A percentile compares a stretch with the other conserved stretches of the same genome.
phyloP scores from a whole-genome alignment of 1,284 basidiomycete genomes.

The Malassezia cuniculi region DNA sequence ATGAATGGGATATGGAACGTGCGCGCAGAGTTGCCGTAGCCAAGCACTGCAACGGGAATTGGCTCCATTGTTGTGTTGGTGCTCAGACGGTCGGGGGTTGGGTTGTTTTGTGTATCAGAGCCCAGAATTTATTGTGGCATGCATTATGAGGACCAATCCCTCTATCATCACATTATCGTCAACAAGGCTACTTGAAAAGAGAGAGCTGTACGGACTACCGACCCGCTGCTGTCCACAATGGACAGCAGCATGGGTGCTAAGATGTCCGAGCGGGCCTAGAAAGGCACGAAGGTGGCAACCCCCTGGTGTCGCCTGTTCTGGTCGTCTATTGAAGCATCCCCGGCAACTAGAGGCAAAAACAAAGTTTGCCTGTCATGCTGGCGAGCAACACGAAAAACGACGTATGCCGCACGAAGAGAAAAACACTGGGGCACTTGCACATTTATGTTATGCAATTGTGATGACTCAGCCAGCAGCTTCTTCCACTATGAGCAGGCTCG shows the following conservation, averaged over 20 bases:
- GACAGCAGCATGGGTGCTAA: slow-evolving; percentile 12
- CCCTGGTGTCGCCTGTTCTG: slow-evolving; percentile 15
- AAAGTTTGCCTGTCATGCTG: background rate
- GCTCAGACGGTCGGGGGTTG: too few species aligned
- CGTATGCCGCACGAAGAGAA: slow-evolving; percentile 16
- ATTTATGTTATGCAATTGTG: slow-evolving; percentile 10
- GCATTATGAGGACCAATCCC: too few species aligned
- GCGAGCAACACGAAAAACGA: slow-evolving; percentile 16
- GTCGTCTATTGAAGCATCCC: slow-evolving; percentile 13
- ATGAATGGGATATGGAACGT: slow-evolving; percentile 41
- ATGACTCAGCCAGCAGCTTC: too few species aligned
- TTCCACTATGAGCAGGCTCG: background rate
- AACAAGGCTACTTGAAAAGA: too few species aligned
- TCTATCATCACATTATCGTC: too few species aligned
- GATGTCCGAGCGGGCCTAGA: slow-evolving; percentile 15
- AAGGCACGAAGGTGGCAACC: slow-evolving; percentile 12
- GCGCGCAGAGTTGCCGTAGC: slow-evolving; percentile 32
- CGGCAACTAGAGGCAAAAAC: background rate
- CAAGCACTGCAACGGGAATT: slow-evolving; percentile 33
- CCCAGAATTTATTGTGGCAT: too few species aligned
- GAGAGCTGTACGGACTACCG: slow-evolving; percentile 16
- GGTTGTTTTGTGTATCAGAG: too few species aligned
- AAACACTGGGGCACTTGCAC: background rate
- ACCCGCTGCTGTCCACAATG: slow-evolving; percentile 8
- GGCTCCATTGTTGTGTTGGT: slow-evolving; percentile 14